phyloP scores from a whole-genome alignment of 331 rosid species.

The Phaseolus coccineus region DNA sequence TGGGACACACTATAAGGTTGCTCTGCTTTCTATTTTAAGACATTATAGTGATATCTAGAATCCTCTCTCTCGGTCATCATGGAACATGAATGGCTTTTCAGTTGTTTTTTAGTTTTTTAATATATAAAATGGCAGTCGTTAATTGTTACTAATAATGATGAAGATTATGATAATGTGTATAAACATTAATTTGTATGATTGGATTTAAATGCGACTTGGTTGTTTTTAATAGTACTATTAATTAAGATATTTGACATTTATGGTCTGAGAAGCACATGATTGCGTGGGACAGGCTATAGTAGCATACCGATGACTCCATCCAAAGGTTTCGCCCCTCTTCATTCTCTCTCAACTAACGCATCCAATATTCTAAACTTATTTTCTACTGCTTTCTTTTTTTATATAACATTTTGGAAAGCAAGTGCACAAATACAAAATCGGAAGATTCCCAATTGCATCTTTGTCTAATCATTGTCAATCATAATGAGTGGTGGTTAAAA shows the following conservation, averaged over 20 bases:
- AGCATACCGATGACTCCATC: too few relatives aligned
- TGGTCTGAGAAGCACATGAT: background rate
- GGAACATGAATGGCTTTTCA: slow-evolving; percentile 8
- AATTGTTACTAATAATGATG: too few relatives aligned
- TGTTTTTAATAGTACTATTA: background rate
- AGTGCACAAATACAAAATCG: too few relatives aligned
- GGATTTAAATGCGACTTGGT: background rate
- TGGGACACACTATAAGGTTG: background rate
- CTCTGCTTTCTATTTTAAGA: background rate
- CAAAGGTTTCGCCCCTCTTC: too few relatives aligned
- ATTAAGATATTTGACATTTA: background rate
- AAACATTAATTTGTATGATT: background rate
- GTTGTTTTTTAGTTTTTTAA: background rate
- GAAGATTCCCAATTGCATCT: too few relatives aligned
- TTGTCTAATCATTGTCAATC: too few relatives aligned
- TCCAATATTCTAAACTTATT: too few relatives aligned
- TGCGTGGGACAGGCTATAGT: background rate
- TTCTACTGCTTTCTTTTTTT: too few relatives aligned
- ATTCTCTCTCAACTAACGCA: too few relatives aligned
- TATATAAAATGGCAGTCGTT: background rate
- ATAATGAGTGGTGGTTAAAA: too few relatives aligned
- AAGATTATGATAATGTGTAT: background rate
- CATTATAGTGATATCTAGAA: background rate
- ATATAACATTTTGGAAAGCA: too few relatives aligned
- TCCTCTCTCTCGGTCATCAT: background rate